Evolutionary conservation across 2,329 filamentous ascomycete genomes (phyloP).

Genomic region (Alternaria incomplexa): DNA sequence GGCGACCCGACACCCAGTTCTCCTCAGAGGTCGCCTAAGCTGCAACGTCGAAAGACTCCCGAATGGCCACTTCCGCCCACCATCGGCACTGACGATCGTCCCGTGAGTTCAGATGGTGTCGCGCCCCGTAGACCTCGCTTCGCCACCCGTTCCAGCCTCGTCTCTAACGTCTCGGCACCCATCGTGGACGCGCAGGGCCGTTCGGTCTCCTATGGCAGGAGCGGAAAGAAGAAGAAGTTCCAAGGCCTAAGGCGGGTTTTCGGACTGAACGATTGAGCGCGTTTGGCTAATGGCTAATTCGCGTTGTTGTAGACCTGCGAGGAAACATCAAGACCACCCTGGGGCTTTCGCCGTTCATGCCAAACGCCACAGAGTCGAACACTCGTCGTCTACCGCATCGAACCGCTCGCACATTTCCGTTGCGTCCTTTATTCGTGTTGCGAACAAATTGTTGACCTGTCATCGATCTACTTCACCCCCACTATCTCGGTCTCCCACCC

Average conservation of each 20-base stretch:
- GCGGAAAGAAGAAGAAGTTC: constrained; percentile 70
- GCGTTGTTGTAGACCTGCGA: constrained; percentile 6
- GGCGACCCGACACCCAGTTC: constrained; percentile 14
- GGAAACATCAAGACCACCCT: not conserved
- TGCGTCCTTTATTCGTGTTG: constrained; percentile 1
- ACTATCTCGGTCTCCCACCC: not conserved
- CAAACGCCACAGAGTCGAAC: constrained; percentile 4
- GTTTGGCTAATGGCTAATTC: constrained; percentile 18
- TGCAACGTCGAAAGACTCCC: constrained; percentile 57
- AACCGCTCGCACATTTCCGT: constrained; percentile 3
- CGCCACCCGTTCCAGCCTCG: constrained; percentile 25
- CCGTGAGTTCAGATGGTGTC: constrained; percentile 41
- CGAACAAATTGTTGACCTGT: constrained; percentile 9
- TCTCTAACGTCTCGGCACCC: constrained; percentile 33
- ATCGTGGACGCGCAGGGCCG: constrained; percentile 23
- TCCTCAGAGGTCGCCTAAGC: constrained; percentile 47
- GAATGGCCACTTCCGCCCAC: constrained; percentile 58
- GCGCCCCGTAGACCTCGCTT: constrained; percentile 28
- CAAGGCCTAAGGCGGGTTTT: constrained; percentile 70
- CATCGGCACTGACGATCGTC: constrained; percentile 31
- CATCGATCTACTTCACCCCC: constrained; percentile 1
- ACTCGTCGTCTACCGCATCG: constrained; percentile 3
- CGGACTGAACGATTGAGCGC: constrained; percentile 59
- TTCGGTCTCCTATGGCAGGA: constrained; percentile 36
- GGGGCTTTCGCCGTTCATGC: not conserved